Evolutionary conservation across 169 alveolate genomes (phyloP).

Genomic region (Plasmodium adleri): DNA sequence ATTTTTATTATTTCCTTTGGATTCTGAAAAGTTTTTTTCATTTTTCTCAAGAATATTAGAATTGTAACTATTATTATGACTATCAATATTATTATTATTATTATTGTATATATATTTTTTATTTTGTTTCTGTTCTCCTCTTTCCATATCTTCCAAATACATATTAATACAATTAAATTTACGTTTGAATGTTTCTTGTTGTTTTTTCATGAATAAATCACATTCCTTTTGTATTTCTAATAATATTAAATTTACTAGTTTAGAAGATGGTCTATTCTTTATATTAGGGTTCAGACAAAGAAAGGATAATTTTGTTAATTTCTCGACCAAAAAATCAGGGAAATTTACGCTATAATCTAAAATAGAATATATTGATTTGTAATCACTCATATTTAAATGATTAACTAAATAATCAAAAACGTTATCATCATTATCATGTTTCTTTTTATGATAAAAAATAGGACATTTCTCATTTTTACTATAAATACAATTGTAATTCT

Average conservation of each 20-base stretch:
- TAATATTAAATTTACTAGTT: conserved; percentile 47
- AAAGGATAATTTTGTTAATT: conserved; percentile 56
- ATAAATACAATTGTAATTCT: conserved; percentile 51
- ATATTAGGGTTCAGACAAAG: conserved; percentile 58
- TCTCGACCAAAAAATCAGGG: conserved; percentile 61
- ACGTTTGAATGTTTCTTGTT: conserved; percentile 10
- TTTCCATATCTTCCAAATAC: conserved; percentile 28
- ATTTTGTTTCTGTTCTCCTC: background rate
- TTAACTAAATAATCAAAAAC: conserved; percentile 58
- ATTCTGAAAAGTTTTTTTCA: background rate
- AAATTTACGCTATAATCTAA: conserved; percentile 63
- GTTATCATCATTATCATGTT: conserved; percentile 56
- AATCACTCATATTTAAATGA: conserved; percentile 62
- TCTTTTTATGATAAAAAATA: conserved; percentile 23
- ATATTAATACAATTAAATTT: conserved; percentile 18
- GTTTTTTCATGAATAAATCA: conserved; percentile 41
- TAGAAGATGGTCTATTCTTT: conserved; percentile 61
- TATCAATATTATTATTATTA: background rate
- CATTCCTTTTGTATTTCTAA: conserved; percentile 66
- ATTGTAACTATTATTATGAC: background rate
- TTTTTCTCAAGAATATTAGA: background rate
- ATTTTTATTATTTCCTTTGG: background rate
- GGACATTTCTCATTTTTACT: conserved; percentile 50
- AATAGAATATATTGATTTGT: conserved; percentile 50
- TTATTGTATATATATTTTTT: background rate